phyloP scores from a whole-genome alignment of 352 stramenopile genomes.

The Pythium sukuiense region DNA sequence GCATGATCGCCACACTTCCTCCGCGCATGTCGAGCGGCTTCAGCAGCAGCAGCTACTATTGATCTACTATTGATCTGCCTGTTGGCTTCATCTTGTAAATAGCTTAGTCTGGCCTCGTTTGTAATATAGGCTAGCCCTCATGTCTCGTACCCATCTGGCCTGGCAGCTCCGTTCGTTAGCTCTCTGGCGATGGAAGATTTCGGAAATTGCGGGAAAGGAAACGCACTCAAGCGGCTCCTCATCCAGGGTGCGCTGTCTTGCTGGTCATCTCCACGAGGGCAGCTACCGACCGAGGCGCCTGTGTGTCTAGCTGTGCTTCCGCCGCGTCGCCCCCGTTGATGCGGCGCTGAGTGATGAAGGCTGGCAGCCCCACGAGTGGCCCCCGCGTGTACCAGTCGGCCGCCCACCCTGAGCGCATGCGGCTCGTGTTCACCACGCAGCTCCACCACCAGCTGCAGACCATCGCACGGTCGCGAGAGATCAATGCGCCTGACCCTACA shows the following conservation, averaged over 20 bases:
- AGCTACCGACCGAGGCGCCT: neutral
- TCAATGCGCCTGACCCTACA: conserved; percentile 19
- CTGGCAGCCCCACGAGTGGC: neutral
- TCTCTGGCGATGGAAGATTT: neutral
- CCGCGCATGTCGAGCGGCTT: conserved; percentile 6
- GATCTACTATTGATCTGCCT: neutral
- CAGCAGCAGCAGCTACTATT: conserved; percentile 10
- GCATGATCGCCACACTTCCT: conserved; percentile 33
- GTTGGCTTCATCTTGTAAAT: conserved; percentile 2
- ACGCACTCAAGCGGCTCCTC: neutral
- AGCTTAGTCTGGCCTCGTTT: conserved; percentile 6
- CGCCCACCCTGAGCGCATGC: conserved; percentile 45
- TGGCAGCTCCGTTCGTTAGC: neutral
- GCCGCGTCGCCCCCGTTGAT: neutral
- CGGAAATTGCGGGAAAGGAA: neutral
- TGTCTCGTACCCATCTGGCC: neutral
- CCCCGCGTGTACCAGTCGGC: conserved; percentile 39
- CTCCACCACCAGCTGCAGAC: conserved; percentile 71
- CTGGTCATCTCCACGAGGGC: neutral
- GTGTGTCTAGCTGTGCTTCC: neutral
- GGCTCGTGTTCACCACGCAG: conserved; percentile 70
- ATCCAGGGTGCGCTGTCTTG: neutral
- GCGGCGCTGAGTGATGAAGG: neutral
- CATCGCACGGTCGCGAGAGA: conserved; percentile 61
- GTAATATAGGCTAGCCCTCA: conserved; percentile 8